Conservation (phyloP, 192 early-diverging fungal species). For the Haplosporangium gracile region DNA sequence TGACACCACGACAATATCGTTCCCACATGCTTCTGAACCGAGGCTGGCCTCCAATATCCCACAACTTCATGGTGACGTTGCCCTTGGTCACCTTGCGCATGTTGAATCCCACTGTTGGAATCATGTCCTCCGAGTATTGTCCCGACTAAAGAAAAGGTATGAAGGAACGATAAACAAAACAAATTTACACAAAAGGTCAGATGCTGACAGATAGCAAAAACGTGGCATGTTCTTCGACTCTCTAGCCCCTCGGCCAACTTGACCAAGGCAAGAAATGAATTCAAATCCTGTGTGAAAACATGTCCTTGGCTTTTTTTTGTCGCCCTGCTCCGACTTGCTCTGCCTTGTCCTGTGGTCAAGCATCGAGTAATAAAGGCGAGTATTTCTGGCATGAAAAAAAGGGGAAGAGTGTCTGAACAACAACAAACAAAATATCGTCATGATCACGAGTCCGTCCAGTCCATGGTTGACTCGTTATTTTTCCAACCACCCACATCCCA, state of each 20-base stretch:
- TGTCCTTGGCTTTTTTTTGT: too few species aligned
- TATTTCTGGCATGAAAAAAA: not conserved
- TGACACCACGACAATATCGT: slow-evolving; percentile 90
- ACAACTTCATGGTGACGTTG: slow-evolving; percentile 98
- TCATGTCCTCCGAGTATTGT: slow-evolving; percentile 89
- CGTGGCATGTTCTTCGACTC: not conserved
- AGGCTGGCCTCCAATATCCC: slow-evolving; percentile 99
- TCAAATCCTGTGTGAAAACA: too few species aligned
- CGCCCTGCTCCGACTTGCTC: too few species aligned
- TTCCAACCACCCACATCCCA: not conserved
- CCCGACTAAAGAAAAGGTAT: slow-evolving; percentile 65
- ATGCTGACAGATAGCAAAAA: not conserved
- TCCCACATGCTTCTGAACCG: slow-evolving; percentile 98
- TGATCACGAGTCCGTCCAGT: not conserved
- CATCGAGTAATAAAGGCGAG: not conserved
- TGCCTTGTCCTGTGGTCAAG: too few species aligned
- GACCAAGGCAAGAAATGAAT: too few species aligned
- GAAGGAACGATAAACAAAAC: not conserved
- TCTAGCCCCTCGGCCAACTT: too few species aligned
- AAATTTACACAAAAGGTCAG: not conserved
- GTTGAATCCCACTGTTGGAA: slow-evolving; percentile 99
- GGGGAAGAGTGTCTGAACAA: not conserved
- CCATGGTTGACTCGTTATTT: not conserved
- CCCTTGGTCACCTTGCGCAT: slow-evolving; percentile 96
- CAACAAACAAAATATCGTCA: slow-evolving; percentile 1